Evolutionary conservation across 371 early-diverging fungal species (phyloP).

Genomic region (Mucor saturninus): DNA sequence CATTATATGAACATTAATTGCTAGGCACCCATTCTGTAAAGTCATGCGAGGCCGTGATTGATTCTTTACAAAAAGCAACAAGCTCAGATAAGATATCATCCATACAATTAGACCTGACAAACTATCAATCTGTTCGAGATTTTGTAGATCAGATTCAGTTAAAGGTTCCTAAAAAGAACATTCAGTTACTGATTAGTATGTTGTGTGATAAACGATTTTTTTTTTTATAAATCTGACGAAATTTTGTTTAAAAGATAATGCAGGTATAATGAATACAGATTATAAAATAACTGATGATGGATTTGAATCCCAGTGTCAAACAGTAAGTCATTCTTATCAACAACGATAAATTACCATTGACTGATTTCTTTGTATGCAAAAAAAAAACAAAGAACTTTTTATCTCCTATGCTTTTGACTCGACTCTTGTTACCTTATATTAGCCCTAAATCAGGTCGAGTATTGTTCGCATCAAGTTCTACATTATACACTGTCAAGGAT

Average conservation of each 20-base stretch:
- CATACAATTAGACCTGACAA: constrained; percentile 27
- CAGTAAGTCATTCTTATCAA: constrained; percentile 24
- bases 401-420: constrained; percentile 38
- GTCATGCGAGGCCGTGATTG: neutral
- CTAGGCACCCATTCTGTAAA: constrained; percentile 13
- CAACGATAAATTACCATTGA: neutral
- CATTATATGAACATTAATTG: neutral
- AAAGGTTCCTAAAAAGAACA: constrained; percentile 16
- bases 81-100: constrained; percentile 17
- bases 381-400: constrained; percentile 35
- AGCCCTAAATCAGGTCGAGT: constrained; percentile 25
- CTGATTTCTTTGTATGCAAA: neutral
- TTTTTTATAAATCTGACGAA: neutral
- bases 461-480: constrained; percentile 52
- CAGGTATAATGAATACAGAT: constrained; percentile 80
- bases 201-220: neutral
- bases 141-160: constrained; percentile 29
- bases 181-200: constrained; percentile 46
- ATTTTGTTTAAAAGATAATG: constrained; percentile 51
- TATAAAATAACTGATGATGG: constrained; percentile 65
- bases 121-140: constrained; percentile 28
- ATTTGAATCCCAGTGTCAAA: constrained; percentile 72
- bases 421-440: constrained; percentile 39
- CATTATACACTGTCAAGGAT: constrained; percentile 33
- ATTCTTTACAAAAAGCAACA: neutral